Conservation (phyloP, 83 land plant genomes). For the Thuja plicata region DNA sequence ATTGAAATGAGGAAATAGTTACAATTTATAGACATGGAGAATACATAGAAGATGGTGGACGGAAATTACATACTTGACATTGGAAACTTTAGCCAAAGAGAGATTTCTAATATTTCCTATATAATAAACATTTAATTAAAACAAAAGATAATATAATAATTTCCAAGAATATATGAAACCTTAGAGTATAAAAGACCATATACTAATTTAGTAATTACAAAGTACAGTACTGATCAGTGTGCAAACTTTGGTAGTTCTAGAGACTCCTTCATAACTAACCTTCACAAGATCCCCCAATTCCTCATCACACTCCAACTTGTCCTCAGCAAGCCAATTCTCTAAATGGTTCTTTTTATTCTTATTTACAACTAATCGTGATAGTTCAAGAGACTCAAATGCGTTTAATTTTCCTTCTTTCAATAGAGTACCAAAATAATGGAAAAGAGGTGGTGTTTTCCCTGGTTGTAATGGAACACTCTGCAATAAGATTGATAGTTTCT, state of each 20-base stretch:
- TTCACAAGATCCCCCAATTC: conserved; percentile 99
- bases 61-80: not conserved
- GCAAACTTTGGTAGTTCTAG: not conserved
- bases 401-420: conserved; percentile 91
- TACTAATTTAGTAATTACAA: not conserved
- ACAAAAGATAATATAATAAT: not conserved
- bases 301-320: conserved; percentile 97
- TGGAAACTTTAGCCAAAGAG: not conserved
- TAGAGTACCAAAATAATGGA: conserved; percentile 97
- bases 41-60: no score
- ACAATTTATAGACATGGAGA: not conserved
- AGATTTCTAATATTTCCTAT: not conserved
- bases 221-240: not conserved
- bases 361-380: conserved; percentile 94
- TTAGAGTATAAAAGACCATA: not conserved
- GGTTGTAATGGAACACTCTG: conserved; percentile 99
- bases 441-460: conserved; percentile 94
- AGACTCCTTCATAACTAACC: conserved; percentile 51
- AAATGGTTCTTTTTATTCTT: conserved; percentile 95
- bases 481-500: conserved; percentile 2
- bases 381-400: conserved; percentile 94
- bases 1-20: not conserved
- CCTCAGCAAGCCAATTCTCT: conserved; percentile 99
- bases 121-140: not conserved
- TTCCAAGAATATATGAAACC: not conserved